Evolutionary conservation across 495 filamentous ascomycete genomes (phyloP), one percentile per base, ranked within the genome.

Genomic region (Terfezia boudieri): DNA sequence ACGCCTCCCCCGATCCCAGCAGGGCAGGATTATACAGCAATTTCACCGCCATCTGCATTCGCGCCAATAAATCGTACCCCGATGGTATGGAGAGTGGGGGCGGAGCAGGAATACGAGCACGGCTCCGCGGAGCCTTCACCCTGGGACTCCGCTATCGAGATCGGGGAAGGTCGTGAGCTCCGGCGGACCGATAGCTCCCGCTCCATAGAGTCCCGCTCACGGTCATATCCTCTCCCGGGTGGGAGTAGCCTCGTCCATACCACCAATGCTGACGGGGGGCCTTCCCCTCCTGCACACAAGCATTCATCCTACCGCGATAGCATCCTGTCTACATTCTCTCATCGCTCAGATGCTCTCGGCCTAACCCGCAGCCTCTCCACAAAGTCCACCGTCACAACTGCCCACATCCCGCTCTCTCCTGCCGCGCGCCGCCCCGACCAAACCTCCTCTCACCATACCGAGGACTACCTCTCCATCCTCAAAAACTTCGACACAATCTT

Each of bases 401-500:
- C 52, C 16, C 0, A 1, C 2, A 49, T 16, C 14, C 7, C 43
- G 26, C 26, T 32, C 26, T 46, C 41, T 2, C 41, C 41, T 4
- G 41, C 41, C 49, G 12, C 53, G 0, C 12, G 46, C 37, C 38
- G 12, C 20, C 17, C 36, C 9, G 50, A 37, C 3, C 46, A 36
- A 5, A 37, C 26, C 4, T 46, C 35, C 16, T 63, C 60, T 10
- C 9, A 55, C 6, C 56, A 53, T 11, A 60, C 60, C 8, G 82
- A 88, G 60, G 78, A 83, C 66, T 76, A 71, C 1, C 92, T 85
- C 65, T 74, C 77, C n/a, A 92, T 94, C 68, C 84, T 96, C 26
- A 59, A 60, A n/a, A 73, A 74, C 51, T 96, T 94, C 67, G 85
- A 96, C 73, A 96, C 88, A 35, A 68, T 89, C 54, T 90, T 98